Base-by-base conservation (phyloP, 2,329 filamentous ascomycete genomes). In the Diaporthe ampelina region DNA sequence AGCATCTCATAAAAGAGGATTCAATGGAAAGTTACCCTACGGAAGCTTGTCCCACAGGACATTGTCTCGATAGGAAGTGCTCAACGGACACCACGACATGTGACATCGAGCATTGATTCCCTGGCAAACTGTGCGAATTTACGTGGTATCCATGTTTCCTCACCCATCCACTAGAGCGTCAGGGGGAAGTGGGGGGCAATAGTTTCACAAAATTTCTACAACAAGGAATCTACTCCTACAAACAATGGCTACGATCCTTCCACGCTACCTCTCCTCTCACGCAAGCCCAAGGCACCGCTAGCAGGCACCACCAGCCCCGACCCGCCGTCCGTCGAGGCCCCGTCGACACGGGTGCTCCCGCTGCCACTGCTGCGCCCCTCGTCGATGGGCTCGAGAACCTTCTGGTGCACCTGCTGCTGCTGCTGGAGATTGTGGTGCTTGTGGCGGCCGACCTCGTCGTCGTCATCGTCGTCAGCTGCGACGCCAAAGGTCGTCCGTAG, bases 401-500 rank as follows among this genome's bases (percentile, higher is more conserved):
- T 68, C 15, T 54, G 45, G 15, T 52, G 63, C 32, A 29, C 48
- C 48, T n/a, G n/a, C 45, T n/a, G 63, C 7, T 17, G 45, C 32
- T 35, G n/a, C 21, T 68, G 45, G 10, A 37, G 26, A 21, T 50
- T n/a, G 17, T 21, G 63, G 9, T 68, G 63, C 1, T 40, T 54
- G n/a, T 68, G 32, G 0, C 37, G 17, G 10, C 40, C 9, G n/a
- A 7, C n/a, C 5, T 40, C 45, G 32, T 68, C 32, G 32, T 68
- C 32, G 13, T 45, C 57, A 8, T 54, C 58, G 11, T 24, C 69
- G 48, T 26, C 63, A 11, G 21, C 63, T 15, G 45, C 11, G 29
- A 65, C 69, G 32, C 73, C 73, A 17, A 74, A 74, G 4, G 73
- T 74, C 13, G 70, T 72, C 6, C 73, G 52, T 21, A 74, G 59